Evolutionary conservation across 2,329 filamentous ascomycete genomes (phyloP).

Genomic region (Fusarium newnesense): DNA sequence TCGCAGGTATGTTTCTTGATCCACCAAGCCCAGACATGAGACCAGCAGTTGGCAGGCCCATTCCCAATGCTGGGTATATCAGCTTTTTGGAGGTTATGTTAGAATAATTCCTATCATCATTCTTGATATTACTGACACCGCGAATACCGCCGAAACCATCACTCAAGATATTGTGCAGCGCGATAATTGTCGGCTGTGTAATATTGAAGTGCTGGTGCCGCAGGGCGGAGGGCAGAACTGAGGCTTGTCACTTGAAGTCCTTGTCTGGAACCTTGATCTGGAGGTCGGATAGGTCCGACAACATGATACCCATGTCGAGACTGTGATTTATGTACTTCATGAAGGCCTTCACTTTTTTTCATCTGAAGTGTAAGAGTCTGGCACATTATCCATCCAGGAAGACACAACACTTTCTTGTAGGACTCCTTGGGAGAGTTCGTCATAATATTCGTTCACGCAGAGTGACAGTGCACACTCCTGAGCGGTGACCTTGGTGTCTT

Average conservation of each 20-base stretch:
- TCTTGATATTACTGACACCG: background rate
- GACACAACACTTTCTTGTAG: background rate
- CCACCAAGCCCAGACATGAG: slow-evolving; percentile 1
- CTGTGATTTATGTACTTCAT: slow-evolving; percentile 2
- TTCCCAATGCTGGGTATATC: background rate
- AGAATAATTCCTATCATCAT: background rate
- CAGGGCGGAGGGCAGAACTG: background rate
- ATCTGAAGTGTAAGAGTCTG: background rate
- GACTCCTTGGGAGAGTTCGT: background rate
- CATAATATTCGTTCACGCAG: slow-evolving; percentile 15
- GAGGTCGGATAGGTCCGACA: background rate
- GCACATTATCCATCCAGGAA: background rate
- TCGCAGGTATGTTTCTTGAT: background rate
- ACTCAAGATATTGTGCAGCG: background rate
- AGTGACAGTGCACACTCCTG: slow-evolving; percentile 20
- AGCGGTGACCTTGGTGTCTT: background rate
- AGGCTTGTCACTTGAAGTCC: background rate
- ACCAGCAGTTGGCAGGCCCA: accelerated
- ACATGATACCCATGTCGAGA: background rate
- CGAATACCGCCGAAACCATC: background rate
- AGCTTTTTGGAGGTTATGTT: accelerated
- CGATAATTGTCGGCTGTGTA: background rate
- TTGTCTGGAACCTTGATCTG: slow-evolving; percentile 13
- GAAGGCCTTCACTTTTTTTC: background rate
- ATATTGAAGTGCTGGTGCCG: slow-evolving; percentile 7